phyloP scores from a whole-genome alignment of 257 asterid species.

The Linaria vulgaris region DNA sequence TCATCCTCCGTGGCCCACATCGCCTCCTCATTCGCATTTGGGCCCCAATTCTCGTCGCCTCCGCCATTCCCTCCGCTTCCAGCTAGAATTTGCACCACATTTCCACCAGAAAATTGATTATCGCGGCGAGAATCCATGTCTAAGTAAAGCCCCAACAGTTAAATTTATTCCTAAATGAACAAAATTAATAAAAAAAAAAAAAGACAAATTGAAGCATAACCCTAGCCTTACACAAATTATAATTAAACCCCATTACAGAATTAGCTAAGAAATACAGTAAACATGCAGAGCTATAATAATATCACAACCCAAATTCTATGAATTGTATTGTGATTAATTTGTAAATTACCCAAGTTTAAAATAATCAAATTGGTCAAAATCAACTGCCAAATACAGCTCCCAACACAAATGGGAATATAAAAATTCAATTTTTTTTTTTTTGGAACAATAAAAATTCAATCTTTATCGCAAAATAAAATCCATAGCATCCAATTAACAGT shows the following conservation, averaged over 20 bases:
- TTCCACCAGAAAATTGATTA: constrained; percentile 40
- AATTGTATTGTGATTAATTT: constrained; percentile 1
- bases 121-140: constrained; percentile 58
- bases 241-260: constrained; percentile 9
- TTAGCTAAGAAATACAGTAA: constrained; percentile 15
- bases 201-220: constrained; percentile 14
- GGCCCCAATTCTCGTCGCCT: constrained; percentile 57
- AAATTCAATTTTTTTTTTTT: constrained; percentile 33
- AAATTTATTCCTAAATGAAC: constrained; percentile 22
- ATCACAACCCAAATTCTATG: constrained; percentile 15
- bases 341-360: constrained; percentile 17
- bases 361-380: constrained; percentile 2
- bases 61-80: constrained; percentile 38
- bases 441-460: constrained; percentile 22
- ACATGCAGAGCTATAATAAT: neutral
- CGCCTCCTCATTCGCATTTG: constrained; percentile 42
- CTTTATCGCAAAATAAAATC: constrained; percentile 17
- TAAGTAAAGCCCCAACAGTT: constrained; percentile 9
- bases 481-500: neutral
- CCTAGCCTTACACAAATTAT: constrained; percentile 24
- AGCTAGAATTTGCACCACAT: constrained; percentile 56
- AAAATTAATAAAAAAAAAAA: neutral
- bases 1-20: constrained; percentile 87
- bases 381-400: constrained; percentile 15
- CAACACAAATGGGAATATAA: constrained; percentile 2